Evolutionary conservation across 1,284 basidiomycete species (phyloP).

Genomic region (Pseudomicrostroma phylloplanum): DNA sequence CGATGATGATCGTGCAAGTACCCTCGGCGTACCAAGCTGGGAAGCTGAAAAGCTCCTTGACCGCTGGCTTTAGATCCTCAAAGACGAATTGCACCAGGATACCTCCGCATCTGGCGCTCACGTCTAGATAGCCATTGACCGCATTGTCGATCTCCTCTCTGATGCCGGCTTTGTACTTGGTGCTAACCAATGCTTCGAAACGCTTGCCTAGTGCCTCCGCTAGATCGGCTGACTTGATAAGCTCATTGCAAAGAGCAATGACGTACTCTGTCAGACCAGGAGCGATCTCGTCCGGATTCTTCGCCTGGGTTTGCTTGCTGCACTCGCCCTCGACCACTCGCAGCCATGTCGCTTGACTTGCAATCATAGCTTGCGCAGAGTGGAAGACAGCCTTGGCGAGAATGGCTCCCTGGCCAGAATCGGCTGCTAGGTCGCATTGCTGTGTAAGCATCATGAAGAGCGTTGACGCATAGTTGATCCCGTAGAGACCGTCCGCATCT

Average conservation of each 20-base stretch:
- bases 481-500: slow-evolving; percentile 81
- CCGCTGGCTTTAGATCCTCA: slow-evolving; percentile 84
- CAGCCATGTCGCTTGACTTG: slow-evolving; percentile 83
- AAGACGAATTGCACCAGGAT: slow-evolving; percentile 90
- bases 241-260: slow-evolving; percentile 97
- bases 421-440: slow-evolving; percentile 87
- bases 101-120: slow-evolving; percentile 92
- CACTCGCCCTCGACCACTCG: slow-evolving; percentile 76
- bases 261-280: slow-evolving; percentile 90
- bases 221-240: slow-evolving; percentile 91
- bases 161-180: slow-evolving; percentile 81
- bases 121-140: slow-evolving; percentile 95
- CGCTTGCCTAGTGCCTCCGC: slow-evolving; percentile 77
- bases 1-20: slow-evolving; percentile 74
- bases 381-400: slow-evolving; percentile 85
- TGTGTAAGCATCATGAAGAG: slow-evolving; percentile 97
- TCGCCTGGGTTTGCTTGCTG: slow-evolving; percentile 70
- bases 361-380: slow-evolving; percentile 78
- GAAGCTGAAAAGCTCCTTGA: slow-evolving; percentile 73
- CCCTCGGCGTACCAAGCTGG: slow-evolving; percentile 58
- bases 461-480: slow-evolving; percentile 84
- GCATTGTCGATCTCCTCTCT: slow-evolving; percentile 84
- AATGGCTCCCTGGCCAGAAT: slow-evolving; percentile 90
- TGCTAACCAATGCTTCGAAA: slow-evolving; percentile 82
- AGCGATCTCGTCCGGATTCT: slow-evolving; percentile 75